phyloP scores from a whole-genome alignment of 2,329 filamentous ascomycete species.

The Cordyceps tenuipes region DNA sequence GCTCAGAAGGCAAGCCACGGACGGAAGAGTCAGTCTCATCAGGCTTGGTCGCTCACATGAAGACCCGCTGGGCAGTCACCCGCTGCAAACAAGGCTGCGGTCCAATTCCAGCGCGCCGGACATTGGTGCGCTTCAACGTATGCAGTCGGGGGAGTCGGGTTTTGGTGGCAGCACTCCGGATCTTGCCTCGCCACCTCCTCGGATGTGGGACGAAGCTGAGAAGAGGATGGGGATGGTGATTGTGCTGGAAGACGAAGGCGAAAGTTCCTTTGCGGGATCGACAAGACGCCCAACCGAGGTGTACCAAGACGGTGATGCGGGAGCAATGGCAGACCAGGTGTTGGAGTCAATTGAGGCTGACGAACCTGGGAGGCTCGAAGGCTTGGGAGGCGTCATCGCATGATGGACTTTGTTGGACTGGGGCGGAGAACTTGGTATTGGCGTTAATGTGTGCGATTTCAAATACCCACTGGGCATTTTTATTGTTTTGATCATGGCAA shows the following conservation, averaged over 20 bases:
- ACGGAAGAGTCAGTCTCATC: not conserved
- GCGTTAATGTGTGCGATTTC: not conserved
- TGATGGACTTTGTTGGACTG: not conserved
- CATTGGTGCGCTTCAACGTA: too few relatives aligned
- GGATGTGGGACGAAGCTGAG: too few relatives aligned
- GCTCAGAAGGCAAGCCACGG: not conserved
- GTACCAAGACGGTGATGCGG: not conserved
- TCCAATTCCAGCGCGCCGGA: not conserved
- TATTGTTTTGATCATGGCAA: not conserved
- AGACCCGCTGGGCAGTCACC: constrained; percentile 2
- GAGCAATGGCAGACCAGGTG: not conserved
- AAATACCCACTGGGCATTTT: not conserved
- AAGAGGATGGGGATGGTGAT: not conserved
- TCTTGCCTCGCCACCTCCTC: not conserved
- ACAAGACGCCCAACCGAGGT: not conserved
- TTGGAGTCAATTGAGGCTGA: not conserved
- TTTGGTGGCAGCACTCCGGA: not conserved
- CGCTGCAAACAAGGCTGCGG: not conserved
- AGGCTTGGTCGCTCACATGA: not conserved
- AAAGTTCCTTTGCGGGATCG: not conserved
- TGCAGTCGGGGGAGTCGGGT: not conserved
- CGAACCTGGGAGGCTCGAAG: not conserved
- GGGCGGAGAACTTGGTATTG: not conserved
- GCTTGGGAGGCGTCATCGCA: not conserved
- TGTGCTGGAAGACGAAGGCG: not conserved